These are phyloP conservation scores for Psidium friedrichsthalianum DNA, from an alignment of 345 rosid species.

Conservation along the genomic window DNA sequence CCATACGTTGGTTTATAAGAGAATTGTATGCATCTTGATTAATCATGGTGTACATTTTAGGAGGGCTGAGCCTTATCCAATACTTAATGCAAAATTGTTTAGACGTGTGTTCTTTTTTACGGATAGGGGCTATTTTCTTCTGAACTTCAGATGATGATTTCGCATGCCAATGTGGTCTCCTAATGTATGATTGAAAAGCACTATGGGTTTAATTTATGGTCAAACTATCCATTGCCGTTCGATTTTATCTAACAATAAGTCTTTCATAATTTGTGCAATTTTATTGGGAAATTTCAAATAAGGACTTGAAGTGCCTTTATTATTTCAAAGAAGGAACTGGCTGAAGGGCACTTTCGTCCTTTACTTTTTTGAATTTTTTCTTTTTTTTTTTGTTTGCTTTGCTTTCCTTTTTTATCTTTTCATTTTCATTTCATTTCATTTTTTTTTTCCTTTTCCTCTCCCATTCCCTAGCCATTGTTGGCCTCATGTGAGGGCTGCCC, in stretches of 20 bases:
- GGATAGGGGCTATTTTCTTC: not conserved
- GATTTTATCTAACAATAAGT: not conserved
- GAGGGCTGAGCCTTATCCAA: not conserved
- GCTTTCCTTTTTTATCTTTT: too few relatives aligned
- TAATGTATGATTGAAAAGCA: not conserved
- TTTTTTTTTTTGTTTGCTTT: too few relatives aligned
- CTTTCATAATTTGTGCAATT: not conserved
- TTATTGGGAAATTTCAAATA: not conserved
- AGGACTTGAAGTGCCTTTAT: too few relatives aligned
- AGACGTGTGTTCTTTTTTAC: not conserved
- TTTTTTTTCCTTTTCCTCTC: too few relatives aligned
- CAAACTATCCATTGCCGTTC: not conserved
- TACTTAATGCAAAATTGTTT: not conserved
- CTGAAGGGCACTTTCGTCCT: too few relatives aligned
- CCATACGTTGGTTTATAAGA: not conserved
- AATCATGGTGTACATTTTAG: not conserved
- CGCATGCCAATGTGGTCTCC: not conserved
- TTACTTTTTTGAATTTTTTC: too few relatives aligned
- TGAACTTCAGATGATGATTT: not conserved
- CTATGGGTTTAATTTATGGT: too few relatives aligned
- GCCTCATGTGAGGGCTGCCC: too few relatives aligned
- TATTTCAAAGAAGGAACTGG: too few relatives aligned
- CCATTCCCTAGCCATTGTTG: too few relatives aligned
- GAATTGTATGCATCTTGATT: not conserved
- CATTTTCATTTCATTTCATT: too few relatives aligned